Evolutionary conservation across 805 yeast species (phyloP), one percentile per base, ranked within the genome.

Genomic region (Schizosaccharomyces octosporus): DNA sequence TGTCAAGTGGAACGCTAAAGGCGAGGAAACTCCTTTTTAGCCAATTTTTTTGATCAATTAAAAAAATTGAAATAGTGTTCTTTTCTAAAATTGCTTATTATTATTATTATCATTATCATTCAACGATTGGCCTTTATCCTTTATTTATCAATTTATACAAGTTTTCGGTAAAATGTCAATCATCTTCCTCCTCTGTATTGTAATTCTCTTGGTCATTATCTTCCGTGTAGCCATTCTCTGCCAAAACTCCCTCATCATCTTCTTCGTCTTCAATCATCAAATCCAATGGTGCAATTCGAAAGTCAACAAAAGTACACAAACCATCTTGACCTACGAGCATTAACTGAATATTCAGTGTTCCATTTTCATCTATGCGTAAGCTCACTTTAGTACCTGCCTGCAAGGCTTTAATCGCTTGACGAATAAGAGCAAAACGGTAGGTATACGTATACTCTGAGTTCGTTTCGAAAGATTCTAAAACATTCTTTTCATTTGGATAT

Each of bases 401-500:
- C 7, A 59, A 19, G 21, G 61, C 61, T 43, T 29, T 42, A 17
- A 59, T 11, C 7, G 61, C 55, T 17, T 59, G 61, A 5, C 61
- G 54, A n/a, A 59, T 31, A 15, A 59, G 29, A 19, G 61, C 21
- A 27, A 42, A 59, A 9, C 55, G 32, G 61, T 59, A 59, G 4
- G 55, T 15, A 48, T 43, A 21, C 9, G 24, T 29, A 19, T 29
- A 21, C 5, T 19, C 54, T 13, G 39, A 41, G n/a, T 19, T 19
- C 11, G 51, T 39, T 19, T 29, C 36, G 27, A 59, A 59, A 42
- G 61, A 39, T 7, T 59, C 61, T n/a, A 59, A 31, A 9, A 59
- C 61, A 42, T 21, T 59, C 27, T 36, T 36, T 17, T 27, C 61
- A 29, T 42, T 45, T n/a, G 61, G 61, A 43, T 59, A 59, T 31